These are phyloP conservation scores for Albizia julibrissin DNA, from an alignment of 306 rosid genomes.

Conservation along the genomic window DNA sequence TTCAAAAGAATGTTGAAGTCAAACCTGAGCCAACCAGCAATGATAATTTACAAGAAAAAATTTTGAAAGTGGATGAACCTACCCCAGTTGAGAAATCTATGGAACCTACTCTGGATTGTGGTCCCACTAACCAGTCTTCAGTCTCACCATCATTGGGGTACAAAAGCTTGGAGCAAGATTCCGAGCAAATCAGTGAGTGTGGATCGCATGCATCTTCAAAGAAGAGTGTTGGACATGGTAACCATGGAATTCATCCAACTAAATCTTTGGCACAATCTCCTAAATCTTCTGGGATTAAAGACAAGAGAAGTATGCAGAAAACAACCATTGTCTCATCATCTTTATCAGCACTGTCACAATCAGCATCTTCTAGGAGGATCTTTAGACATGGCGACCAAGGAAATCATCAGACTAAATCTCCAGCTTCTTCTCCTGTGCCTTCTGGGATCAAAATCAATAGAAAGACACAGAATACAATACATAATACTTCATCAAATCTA, in stretches of 20 bases:
- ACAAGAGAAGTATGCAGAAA: constrained; percentile 32
- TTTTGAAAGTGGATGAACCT: constrained; percentile 42
- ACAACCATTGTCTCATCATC: constrained; percentile 30
- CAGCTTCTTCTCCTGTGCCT: constrained; percentile 2
- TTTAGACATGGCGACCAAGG: constrained; percentile 37
- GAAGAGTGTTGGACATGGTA: constrained; percentile 40
- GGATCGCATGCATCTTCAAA: constrained; percentile 39
- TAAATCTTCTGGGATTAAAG: constrained; percentile 31
- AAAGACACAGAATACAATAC: constrained; percentile 10
- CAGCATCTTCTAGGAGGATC: constrained; percentile 46
- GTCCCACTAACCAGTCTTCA: constrained; percentile 27
- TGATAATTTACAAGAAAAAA: constrained; percentile 43
- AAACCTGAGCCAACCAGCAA: constrained; percentile 25
- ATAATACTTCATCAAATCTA: constrained; percentile 26
- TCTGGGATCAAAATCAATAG: constrained; percentile 40
- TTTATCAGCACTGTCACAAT: constrained; percentile 28
- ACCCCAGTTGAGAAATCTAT: constrained; percentile 37
- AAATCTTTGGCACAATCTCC: constrained; percentile 14
- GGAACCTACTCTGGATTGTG: constrained; percentile 35
- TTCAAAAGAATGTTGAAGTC: constrained; percentile 17
- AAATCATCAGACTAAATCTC: constrained; percentile 21
- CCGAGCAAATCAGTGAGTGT: constrained; percentile 32
- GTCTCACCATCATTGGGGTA: constrained; percentile 33
- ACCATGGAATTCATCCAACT: constrained; percentile 29
- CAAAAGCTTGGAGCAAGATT: constrained; percentile 40